These are phyloP conservation scores for Rhynchospora pubera DNA, from an alignment of 176 grass and related monocot species.

Conservation along the genomic window DNA sequence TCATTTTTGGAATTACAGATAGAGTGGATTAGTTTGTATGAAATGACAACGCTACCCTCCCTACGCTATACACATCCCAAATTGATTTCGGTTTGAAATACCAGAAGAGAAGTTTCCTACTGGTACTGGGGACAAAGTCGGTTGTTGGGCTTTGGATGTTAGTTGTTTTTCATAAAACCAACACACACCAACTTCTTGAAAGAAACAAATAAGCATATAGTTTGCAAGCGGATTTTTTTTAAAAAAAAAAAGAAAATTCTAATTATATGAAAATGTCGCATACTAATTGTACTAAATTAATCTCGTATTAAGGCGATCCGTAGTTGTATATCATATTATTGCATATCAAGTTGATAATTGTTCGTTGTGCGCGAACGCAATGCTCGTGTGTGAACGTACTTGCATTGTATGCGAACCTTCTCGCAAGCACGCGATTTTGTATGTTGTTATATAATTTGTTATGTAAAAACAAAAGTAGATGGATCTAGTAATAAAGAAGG, in stretches of 20 bases:
- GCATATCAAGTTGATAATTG: background rate
- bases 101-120: background rate
- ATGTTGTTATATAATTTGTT: no score
- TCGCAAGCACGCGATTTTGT: no score
- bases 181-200: background rate
- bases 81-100: background rate
- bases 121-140: background rate
- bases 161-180: background rate
- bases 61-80: background rate
- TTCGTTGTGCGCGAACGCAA: background rate
- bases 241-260: background rate
- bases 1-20: constrained; percentile 26
- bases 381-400: background rate
- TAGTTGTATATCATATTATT: background rate
- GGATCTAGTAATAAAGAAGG: no score
- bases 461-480: no score
- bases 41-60: constrained; percentile 13
- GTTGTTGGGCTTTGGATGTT: constrained; percentile 9
- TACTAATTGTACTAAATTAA: background rate
- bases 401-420: background rate
- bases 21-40: background rate
- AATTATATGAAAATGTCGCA: background rate
- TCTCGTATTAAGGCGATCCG: background rate
- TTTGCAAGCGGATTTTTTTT: background rate
- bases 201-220: background rate